Conservation (phyloP, 805 yeast species). For the Yarrowia deformans region DNA sequence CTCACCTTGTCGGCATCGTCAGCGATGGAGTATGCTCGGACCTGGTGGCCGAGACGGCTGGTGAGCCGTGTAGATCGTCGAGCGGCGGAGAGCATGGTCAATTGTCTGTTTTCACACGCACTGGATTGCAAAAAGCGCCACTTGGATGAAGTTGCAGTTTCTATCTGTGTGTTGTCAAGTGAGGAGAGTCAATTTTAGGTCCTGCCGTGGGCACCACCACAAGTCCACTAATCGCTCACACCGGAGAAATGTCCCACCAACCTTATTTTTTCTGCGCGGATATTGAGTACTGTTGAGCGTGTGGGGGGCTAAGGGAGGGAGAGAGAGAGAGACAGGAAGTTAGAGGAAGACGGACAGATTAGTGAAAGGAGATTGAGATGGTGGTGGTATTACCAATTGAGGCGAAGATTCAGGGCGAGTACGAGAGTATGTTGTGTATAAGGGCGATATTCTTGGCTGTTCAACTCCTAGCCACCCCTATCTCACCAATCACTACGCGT, state of each 20-base stretch:
- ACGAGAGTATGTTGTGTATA: too few species aligned
- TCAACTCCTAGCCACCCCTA: not conserved
- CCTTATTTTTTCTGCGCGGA: constrained; percentile 33
- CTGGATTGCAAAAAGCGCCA: constrained; percentile 28
- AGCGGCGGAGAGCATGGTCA: constrained; percentile 38
- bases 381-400: not conserved
- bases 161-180: constrained; percentile 37
- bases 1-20: constrained; percentile 40
- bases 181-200: constrained; percentile 36
- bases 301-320: constrained; percentile 14
- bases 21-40: constrained; percentile 37
- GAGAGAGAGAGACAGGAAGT: not conserved
- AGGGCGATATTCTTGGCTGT: too few species aligned
- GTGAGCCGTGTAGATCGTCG: constrained; percentile 39
- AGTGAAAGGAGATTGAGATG: not conserved
- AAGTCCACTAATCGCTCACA: constrained; percentile 38
- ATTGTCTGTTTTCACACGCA: constrained; percentile 35
- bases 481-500: too few species aligned
- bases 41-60: constrained; percentile 32
- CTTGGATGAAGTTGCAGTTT: constrained; percentile 36
- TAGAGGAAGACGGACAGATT: not conserved
- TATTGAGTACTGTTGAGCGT: constrained; percentile 36
- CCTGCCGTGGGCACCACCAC: constrained; percentile 34
- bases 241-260: constrained; percentile 38
- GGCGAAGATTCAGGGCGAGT: too few species aligned